These are phyloP conservation scores for Perilla frutescens DNA, from an alignment of 257 asterid species.

Conservation along the genomic window DNA sequence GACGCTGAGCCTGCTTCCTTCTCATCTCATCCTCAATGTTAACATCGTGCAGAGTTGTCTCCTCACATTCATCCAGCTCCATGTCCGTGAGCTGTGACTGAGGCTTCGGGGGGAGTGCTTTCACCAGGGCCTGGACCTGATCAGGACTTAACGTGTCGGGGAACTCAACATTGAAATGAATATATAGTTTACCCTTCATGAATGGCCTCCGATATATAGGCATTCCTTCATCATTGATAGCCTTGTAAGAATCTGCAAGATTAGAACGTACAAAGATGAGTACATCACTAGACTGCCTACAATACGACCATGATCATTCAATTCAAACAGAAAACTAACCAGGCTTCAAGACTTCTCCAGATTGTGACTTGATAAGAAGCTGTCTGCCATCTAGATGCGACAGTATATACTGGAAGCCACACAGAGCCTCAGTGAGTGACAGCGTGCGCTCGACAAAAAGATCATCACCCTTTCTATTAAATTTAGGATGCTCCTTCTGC, in stretches of 20 bases:
- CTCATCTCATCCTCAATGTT: slow-evolving; percentile 65
- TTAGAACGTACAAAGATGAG: not conserved
- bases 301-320: not conserved
- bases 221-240: slow-evolving; percentile 71
- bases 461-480: slow-evolving; percentile 59
- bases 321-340: slow-evolving; percentile 22
- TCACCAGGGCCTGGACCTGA: slow-evolving; percentile 47
- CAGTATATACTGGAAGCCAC: slow-evolving; percentile 57
- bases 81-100: slow-evolving; percentile 49
- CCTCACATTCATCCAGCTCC: slow-evolving; percentile 71
- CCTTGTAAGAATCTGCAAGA: slow-evolving; percentile 56
- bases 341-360: slow-evolving; percentile 65
- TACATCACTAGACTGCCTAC: not conserved
- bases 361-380: slow-evolving; percentile 54
- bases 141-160: slow-evolving; percentile 49
- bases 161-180: slow-evolving; percentile 63
- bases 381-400: slow-evolving; percentile 57
- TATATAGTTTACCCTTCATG: slow-evolving; percentile 66
- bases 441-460: slow-evolving; percentile 53
- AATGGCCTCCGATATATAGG: slow-evolving; percentile 57
- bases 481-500: slow-evolving; percentile 58
- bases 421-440: slow-evolving; percentile 54
- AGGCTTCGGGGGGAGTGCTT: slow-evolving; percentile 51
- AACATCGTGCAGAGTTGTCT: slow-evolving; percentile 58
- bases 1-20: slow-evolving; percentile 58